These are phyloP conservation scores for Athelia psychrophila DNA, from an alignment of 1,284 basidiomycete species.

Conservation along the genomic window DNA sequence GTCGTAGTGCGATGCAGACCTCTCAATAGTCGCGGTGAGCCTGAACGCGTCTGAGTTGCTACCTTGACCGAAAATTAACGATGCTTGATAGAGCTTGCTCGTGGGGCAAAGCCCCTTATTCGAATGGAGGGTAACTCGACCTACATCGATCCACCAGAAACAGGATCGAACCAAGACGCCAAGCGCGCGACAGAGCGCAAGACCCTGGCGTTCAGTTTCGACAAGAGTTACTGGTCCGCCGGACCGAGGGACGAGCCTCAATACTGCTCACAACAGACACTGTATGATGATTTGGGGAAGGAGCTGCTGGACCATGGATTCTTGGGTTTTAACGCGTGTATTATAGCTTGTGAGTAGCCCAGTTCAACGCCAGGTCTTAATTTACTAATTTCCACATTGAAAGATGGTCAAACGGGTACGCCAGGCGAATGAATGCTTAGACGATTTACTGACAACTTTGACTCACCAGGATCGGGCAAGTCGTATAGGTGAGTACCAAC, in stretches of 20 bases:
- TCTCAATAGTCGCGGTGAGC: conserved; percentile 87
- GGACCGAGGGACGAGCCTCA: conserved; percentile 82
- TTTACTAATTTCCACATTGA: conserved; percentile 4
- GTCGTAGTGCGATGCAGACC: conserved; percentile 96
- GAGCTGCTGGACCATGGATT: conserved; percentile 95
- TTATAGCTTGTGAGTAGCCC: conserved; percentile 85
- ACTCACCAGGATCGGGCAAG: conserved; percentile 72
- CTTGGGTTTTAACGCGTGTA: conserved; percentile 96
- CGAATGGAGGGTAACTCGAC: conserved; percentile 93
- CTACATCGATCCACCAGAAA: conserved; percentile 86
- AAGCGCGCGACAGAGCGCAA: conserved; percentile 86
- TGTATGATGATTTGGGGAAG: conserved; percentile 93
- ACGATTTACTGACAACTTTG: conserved; percentile 1
- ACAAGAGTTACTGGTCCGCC: conserved; percentile 96
- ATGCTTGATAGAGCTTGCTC: conserved; percentile 68
- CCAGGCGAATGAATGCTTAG: conserved; percentile 7
- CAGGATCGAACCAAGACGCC: conserved; percentile 62
- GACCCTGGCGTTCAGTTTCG: conserved; percentile 87
- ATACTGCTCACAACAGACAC: conserved; percentile 91
- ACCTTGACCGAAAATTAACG: conserved; percentile 4
- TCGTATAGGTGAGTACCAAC: conserved; percentile 70
- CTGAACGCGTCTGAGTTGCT: conserved; percentile 4
- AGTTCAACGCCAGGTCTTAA: conserved; percentile 3
- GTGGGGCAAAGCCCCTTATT: conserved; percentile 90
- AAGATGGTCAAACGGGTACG: conserved; percentile 87